Evolutionary conservation across 306 rosid genomes (phyloP), one percentile per base, ranked within the genome.

Genomic region (Astragalus glycyphyllos): DNA sequence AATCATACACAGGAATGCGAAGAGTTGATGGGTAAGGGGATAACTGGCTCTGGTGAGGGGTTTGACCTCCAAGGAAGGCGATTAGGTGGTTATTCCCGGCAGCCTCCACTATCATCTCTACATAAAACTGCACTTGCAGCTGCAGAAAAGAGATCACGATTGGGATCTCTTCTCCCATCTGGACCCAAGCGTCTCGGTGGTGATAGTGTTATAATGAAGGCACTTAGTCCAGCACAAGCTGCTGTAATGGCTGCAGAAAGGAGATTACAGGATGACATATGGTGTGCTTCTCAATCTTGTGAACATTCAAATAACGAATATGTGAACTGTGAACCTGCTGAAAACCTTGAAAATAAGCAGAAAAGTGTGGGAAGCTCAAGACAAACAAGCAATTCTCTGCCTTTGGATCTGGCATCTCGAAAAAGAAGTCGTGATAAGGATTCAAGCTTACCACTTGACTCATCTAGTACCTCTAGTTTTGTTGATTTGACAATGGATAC

Each of bases 231-330:
- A 5, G 78, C 80, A 47, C 98, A 90, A 87, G 98, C 98, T 48
- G 98, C 98, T 71, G 98, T 92, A 26, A 93, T 93, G 97, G 98
- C 97, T 73, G 96, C 97, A 26, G 97, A 90, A 77, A 84, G 97
- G 81, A 88, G 98, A 81, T 80, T 87, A 20, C 98, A 93, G 76
- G 98, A 93, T 83, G 98, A 93, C 23, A 62, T 90, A 56, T 93
- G 98, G 97, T 93, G 98, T 80, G 96, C 84, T 72, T 90, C 98
- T 71, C 85, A 75, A 70, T 84, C 85, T 74, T 68, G 74, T 55
- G 88, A 79, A 78, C 71, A 75, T 77, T 72, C 74, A 1, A 86
- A 65, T n/a, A n/a, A n/a, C n/a, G n/a, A n/a, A n/a, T n/a, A n/a
- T 40, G 76, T 75, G 26, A 61, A 76, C 50, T 2, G 51, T 40